Conservation (phyloP, 176 grass and related monocot species). For the Musa itinerans region DNA sequence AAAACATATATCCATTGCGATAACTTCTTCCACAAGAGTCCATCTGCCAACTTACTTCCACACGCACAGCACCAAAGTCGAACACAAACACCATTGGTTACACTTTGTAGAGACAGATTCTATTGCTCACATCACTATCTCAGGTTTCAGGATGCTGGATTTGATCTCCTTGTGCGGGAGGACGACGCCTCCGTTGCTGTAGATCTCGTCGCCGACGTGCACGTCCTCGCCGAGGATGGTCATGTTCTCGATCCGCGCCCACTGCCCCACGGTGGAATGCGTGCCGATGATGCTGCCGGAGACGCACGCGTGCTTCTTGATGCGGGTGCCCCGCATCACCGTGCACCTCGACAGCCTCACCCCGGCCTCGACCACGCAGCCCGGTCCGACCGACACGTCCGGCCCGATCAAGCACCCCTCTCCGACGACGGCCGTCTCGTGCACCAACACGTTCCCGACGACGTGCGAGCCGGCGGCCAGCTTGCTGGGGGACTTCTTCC, state of each 20-base stretch:
- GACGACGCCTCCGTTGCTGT: constrained; percentile 1
- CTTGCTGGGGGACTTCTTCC: background rate
- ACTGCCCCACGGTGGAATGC: background rate
- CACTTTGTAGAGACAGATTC: too few relatives aligned
- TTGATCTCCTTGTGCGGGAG: constrained; percentile 8
- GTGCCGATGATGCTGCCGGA: background rate
- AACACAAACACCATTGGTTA: too few relatives aligned
- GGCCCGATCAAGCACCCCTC: background rate
- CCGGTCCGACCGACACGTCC: background rate
- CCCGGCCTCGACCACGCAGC: background rate
- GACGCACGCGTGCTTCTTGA: background rate
- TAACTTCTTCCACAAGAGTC: too few relatives aligned
- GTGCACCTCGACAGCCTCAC: background rate
- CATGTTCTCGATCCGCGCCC: constrained; percentile 7
- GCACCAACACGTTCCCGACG: background rate
- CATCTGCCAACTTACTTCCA: too few relatives aligned
- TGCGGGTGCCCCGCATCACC: background rate
- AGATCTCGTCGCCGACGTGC: background rate
- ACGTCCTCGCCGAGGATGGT: background rate
- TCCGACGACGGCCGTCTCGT: background rate
- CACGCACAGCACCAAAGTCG: too few relatives aligned
- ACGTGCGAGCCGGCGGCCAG: background rate
- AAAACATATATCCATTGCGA: too few relatives aligned
- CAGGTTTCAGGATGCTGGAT: background rate
- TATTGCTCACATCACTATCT: background rate